These are phyloP conservation scores for Bremia lactucae DNA, from an alignment of 352 stramenopile species.

Conservation along the genomic window DNA sequence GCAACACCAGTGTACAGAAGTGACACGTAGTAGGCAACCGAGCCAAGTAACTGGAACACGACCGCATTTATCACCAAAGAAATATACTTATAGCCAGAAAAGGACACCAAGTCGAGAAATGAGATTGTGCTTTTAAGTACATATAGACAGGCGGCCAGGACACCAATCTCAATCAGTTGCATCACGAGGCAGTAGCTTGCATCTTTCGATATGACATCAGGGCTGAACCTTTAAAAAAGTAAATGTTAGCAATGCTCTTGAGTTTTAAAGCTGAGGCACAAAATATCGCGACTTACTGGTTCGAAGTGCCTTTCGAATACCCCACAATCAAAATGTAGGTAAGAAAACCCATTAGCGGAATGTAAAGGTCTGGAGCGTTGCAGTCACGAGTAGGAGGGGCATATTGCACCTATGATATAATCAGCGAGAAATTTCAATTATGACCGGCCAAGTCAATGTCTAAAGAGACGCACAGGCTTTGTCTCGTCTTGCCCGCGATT, in stretches of 20 bases:
- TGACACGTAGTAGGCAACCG: constrained; percentile 86
- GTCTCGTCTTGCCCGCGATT: constrained; percentile 46
- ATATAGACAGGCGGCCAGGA: constrained; percentile 91
- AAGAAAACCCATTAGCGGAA: constrained; percentile 97
- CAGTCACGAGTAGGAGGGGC: constrained; percentile 90
- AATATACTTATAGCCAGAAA: constrained; percentile 99
- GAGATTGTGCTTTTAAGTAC: constrained; percentile 88
- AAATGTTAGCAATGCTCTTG: constrained; percentile 1
- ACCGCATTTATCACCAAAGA: constrained; percentile 92
- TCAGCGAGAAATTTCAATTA: no score
- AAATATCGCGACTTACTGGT: constrained; percentile 46
- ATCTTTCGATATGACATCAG: constrained; percentile 92
- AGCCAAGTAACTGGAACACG: constrained; percentile 74
- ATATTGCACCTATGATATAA: constrained; percentile 48
- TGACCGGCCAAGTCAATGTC: no score
- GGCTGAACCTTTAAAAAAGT: constrained; percentile 83
- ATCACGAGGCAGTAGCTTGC: constrained; percentile 87
- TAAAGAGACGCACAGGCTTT: constrained; percentile 33
- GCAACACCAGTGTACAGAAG: constrained; percentile 90
- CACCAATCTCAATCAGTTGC: constrained; percentile 88
- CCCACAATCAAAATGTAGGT: constrained; percentile 97
- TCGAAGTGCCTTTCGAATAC: constrained; percentile 90
- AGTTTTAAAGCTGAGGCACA: neutral
- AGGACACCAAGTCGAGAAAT: constrained; percentile 93
- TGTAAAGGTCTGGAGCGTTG: constrained; percentile 98